Percentiles rank a stretch among this genome's conserved stretches.
Evolutionary conservation across 306 rosid species (phyloP).

Genomic region (Hylodesmum podocarpum): DNA sequence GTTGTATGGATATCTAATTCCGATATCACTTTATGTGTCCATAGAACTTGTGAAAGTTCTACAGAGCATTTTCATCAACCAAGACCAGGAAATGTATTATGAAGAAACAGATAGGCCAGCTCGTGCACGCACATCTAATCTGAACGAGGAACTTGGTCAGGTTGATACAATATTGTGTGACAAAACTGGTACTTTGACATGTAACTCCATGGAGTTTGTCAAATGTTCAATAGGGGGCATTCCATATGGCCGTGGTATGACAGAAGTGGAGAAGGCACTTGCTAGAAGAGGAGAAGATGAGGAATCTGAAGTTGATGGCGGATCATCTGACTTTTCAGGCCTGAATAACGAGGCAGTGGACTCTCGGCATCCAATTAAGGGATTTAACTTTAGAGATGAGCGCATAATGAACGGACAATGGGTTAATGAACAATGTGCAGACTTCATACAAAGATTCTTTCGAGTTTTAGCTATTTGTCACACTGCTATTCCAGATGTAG

Average conservation of each 20-base stretch:
- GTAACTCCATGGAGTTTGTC: slow-evolving; percentile 91
- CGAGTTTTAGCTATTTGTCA: slow-evolving; percentile 81
- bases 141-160: slow-evolving; percentile 95
- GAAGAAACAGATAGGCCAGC: slow-evolving; percentile 78
- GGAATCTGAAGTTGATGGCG: slow-evolving; percentile 38
- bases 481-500: slow-evolving; percentile 68
- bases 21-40: slow-evolving; percentile 87
- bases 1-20: slow-evolving; percentile 88
- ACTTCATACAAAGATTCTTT: slow-evolving; percentile 62
- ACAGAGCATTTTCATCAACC: slow-evolving; percentile 82
- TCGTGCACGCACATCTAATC: slow-evolving; percentile 82
- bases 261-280: slow-evolving; percentile 78
- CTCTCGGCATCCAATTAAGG: slow-evolving; percentile 47
- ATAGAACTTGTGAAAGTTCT: slow-evolving; percentile 91
- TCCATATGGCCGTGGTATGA: slow-evolving; percentile 71
- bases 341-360: slow-evolving; percentile 29
- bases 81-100: slow-evolving; percentile 73
- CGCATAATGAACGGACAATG: slow-evolving; percentile 69
- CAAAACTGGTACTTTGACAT: slow-evolving; percentile 92
- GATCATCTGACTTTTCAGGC: slow-evolving; percentile 29
- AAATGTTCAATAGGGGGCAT: slow-evolving; percentile 81
- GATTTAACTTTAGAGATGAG: slow-evolving; percentile 81
- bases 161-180: slow-evolving; percentile 79
- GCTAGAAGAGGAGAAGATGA: slow-evolving; percentile 42
- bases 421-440: slow-evolving; percentile 70